These are phyloP conservation scores for Bretschneidera sinensis DNA, from an alignment of 345 rosid genomes.

Conservation along the genomic window DNA sequence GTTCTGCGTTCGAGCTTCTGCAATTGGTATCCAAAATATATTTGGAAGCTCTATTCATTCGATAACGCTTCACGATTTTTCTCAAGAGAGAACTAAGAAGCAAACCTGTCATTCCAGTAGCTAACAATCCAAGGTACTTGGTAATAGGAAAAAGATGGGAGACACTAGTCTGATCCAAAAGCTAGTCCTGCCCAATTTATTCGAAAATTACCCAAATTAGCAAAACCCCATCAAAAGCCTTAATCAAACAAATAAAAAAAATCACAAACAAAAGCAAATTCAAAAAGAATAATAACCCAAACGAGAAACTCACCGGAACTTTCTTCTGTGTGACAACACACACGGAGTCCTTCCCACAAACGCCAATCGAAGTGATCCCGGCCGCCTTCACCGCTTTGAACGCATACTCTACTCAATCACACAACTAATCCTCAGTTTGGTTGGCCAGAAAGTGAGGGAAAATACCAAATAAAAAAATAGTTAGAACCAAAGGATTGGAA, in stretches of 20 bases:
- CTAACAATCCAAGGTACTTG: constrained; percentile 82
- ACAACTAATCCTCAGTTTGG: not conserved
- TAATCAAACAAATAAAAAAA: constrained; percentile 1
- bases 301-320: constrained; percentile 68
- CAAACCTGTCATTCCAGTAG: constrained; percentile 96
- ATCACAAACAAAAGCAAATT: not conserved
- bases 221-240: constrained; percentile 19
- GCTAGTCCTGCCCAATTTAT: constrained; percentile 71
- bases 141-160: constrained; percentile 90
- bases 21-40: no score
- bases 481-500: not conserved
- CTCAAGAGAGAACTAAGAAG: not conserved
- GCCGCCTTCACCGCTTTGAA: constrained; percentile 98
- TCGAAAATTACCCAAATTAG: not conserved
- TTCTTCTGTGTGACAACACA: constrained; percentile 99
- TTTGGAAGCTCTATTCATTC: no score
- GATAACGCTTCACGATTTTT: no score
- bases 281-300: not conserved
- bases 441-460: not conserved
- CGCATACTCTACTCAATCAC: constrained; percentile 64
- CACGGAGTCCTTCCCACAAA: constrained; percentile 88
- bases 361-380: constrained; percentile 92
- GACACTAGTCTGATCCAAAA: constrained; percentile 92
- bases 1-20: no score
- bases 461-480: not conserved